Evolutionary conservation across 306 rosid species (phyloP).

Genomic region (Castanospermum australe): DNA sequence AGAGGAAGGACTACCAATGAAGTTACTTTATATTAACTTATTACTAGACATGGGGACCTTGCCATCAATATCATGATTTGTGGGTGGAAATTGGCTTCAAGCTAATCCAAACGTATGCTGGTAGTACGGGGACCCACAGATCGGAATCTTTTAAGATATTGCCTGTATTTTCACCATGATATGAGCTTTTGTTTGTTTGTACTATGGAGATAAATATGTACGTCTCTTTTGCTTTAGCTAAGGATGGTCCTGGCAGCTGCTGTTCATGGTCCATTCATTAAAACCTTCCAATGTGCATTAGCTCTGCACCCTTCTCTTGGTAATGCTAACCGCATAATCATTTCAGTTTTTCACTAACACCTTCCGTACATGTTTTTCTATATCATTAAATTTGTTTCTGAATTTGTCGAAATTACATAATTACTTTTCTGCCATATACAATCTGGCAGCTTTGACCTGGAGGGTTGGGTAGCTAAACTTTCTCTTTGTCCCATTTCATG

Average conservation of each 20-base stretch:
- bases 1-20: background rate
- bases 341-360: background rate
- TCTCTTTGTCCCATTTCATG: background rate
- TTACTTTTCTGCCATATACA: too few species aligned
- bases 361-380: too few species aligned
- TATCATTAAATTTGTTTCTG: too few species aligned
- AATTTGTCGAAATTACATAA: too few species aligned
- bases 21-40: background rate
- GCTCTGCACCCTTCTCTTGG: background rate
- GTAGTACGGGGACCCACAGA: conserved; percentile 30
- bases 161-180: conserved; percentile 20
- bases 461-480: background rate
- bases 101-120: conserved; percentile 4
- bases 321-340: background rate
- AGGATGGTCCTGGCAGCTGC: conserved; percentile 18
- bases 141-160: conserved; percentile 38
- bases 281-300: background rate
- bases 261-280: background rate
- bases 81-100: background rate
- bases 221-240: background rate
- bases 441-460: background rate
- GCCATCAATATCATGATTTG: background rate
- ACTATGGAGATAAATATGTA: background rate
- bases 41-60: background rate
- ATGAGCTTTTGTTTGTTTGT: conserved; percentile 10